These are phyloP conservation scores for Tetrapyrgos nigripes DNA, from an alignment of 1,284 basidiomycete genomes.

Conservation along the genomic window DNA sequence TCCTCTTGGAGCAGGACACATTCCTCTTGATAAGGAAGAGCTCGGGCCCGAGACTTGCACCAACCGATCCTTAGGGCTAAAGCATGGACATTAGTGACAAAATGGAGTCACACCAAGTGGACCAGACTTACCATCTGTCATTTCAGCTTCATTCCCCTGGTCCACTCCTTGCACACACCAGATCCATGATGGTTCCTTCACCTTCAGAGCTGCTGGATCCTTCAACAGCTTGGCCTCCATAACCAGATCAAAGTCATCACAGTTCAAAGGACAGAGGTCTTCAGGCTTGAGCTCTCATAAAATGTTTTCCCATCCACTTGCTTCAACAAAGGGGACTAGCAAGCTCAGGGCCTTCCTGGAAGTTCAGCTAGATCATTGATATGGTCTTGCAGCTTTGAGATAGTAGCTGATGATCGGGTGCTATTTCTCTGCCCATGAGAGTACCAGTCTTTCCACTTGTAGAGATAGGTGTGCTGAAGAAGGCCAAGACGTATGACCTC, in stretches of 20 bases:
- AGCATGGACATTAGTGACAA: too few relatives aligned
- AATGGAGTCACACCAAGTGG: too few relatives aligned
- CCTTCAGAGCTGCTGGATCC: too few relatives aligned
- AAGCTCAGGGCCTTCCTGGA: not conserved
- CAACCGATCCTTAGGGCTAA: not conserved
- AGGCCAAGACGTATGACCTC: not conserved
- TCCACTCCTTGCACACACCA: too few relatives aligned
- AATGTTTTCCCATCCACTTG: not conserved
- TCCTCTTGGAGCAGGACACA: not conserved
- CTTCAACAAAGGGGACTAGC: not conserved
- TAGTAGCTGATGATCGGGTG: not conserved
- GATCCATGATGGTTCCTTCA: not conserved
- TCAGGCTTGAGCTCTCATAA: not conserved
- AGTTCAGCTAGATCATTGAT: not conserved
- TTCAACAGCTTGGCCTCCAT: not conserved
- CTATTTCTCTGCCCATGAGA: not conserved
- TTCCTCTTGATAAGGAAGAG: constrained; percentile 1
- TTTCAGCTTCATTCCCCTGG: too few relatives aligned
- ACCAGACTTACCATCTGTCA: too few relatives aligned
- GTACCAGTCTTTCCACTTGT: not conserved
- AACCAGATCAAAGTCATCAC: not conserved
- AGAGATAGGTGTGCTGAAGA: not conserved
- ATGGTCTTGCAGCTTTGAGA: not conserved
- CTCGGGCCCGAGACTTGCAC: not conserved
- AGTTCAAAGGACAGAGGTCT: not conserved